A percentile compares a stretch with the other conserved stretches of the same genome.
phyloP scores from a whole-genome alignment of 768 basidiomycete genomes.

The Suillus tomentosus region DNA sequence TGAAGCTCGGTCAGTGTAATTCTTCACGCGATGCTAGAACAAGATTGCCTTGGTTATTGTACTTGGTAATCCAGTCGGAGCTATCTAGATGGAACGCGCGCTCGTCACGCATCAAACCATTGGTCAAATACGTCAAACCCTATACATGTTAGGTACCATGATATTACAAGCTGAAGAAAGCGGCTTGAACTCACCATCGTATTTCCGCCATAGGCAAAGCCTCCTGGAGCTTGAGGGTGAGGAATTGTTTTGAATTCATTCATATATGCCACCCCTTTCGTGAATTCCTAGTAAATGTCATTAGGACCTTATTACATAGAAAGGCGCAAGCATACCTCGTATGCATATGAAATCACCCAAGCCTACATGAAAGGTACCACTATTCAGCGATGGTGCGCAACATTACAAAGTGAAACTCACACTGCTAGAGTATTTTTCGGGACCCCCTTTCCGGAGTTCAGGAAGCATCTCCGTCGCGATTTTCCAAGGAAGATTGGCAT shows the following conservation, averaged over 20 bases:
- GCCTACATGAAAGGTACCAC: slow-evolving; percentile 15
- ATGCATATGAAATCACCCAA: slow-evolving; percentile 20
- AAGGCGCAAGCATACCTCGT: slow-evolving; percentile 13
- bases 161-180: not conserved
- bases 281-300: slow-evolving; percentile 11
- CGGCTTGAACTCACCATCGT: not conserved
- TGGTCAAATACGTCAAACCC: slow-evolving; percentile 24
- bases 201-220: not conserved
- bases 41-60: slow-evolving; percentile 24
- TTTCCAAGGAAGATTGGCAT: slow-evolving; percentile 12
- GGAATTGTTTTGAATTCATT: slow-evolving; percentile 1
- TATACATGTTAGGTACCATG: slow-evolving; percentile 10
- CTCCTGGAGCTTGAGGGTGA: not conserved
- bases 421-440: slow-evolving; percentile 2
- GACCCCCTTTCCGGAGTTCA: not conserved
- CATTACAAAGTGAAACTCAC: slow-evolving; percentile 1
- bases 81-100: slow-evolving; percentile 26
- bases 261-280: slow-evolving; percentile 11
- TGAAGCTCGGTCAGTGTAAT: not conserved
- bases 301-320: not conserved
- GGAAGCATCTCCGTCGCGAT: slow-evolving; percentile 10
- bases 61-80: slow-evolving; percentile 22
- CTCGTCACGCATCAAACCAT: slow-evolving; percentile 29
- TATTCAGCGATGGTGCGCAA: not conserved
- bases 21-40: slow-evolving; percentile 5